Base-by-base conservation (phyloP, 192 early-diverging fungal species). In the Coemansia sp. region DNA sequence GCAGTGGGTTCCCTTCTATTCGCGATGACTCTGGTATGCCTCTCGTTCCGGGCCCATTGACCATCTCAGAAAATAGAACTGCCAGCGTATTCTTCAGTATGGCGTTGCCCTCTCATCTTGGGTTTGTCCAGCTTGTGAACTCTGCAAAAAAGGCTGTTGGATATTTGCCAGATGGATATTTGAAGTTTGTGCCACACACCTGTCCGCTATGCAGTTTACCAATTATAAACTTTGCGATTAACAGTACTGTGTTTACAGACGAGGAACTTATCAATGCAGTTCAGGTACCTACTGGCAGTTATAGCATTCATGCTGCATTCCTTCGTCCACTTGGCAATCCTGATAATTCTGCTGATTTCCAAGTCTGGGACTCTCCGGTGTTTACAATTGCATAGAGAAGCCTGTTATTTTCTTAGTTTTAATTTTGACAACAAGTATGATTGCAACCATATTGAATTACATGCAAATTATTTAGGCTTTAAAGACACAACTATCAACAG, bases 301-400 rank as follows among this genome's bases (percentile, higher is more conserved):
- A 85, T 39, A 67, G 70, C 42, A 56, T 72, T 0, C 72, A 60
- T 41, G 8, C 79, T 38, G 64, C 44, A 21, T 77, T 75, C 0
- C 65, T 85, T 23, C 67, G 72, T 43, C 77, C 77, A 12, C 61
- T 83, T 62, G 84, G 84, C 6, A 44, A 80, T 57, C 38, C 56
- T 18, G 65, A 23, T 26, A 77, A 70, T 12, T 41, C 39, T 4
- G 50, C 42, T 5, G 80, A 85, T 56, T 79, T 77, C 39, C 73
- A 85, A 48, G 64, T 57, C 2, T 85, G 84, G 84, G 61, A 69
- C 16, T 83, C 84, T 6, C 60, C 52, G 21, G 42, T 47, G 13
- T 82, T 79, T 56, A 56, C 16, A n/a, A 47, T 85, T n/a, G 40
- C 23, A 13, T 71, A 53, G 15, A 4, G 23, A 38, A 5, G 13